Conservation (phyloP, 805 yeast genomes). For the Candida tallmaniae region DNA sequence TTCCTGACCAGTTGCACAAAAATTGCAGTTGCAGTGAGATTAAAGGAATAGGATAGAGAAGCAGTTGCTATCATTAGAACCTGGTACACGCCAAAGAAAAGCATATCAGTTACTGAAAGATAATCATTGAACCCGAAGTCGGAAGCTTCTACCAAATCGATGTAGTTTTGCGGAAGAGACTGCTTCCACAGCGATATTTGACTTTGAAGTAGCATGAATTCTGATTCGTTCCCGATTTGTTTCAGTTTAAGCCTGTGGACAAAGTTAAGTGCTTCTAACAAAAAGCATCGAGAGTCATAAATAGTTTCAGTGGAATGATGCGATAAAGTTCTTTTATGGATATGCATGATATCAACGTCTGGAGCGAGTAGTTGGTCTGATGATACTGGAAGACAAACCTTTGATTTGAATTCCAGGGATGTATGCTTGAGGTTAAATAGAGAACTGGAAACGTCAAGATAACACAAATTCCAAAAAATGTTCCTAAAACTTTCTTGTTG, state of each 20-base stretch:
- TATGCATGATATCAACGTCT: too few species aligned
- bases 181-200: conserved; percentile 5
- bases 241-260: conserved; percentile 2
- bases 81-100: conserved; percentile 3
- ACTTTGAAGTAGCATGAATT: too few species aligned
- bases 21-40: background rate
- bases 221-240: too few species aligned
- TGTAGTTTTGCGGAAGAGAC: conserved; percentile 1
- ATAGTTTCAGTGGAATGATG: too few species aligned
- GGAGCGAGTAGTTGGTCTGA: too few species aligned
- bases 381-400: too few species aligned
- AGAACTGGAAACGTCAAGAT: conserved; percentile 2
- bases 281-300: conserved; percentile 6
- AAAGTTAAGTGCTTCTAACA: conserved; percentile 2
- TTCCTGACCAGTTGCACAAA: background rate
- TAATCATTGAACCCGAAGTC: conserved; percentile 4
- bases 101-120: conserved; percentile 2
- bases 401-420: too few species aligned
- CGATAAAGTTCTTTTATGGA: too few species aligned
- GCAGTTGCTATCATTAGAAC: background rate
- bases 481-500: background rate
- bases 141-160: conserved; percentile 2
- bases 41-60: background rate
- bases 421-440: conserved; percentile 1
- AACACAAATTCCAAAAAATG: conserved; percentile 3